Evolutionary conservation across 2,329 filamentous ascomycete species (phyloP).

Genomic region (Aotearoamyces nothofagi): DNA sequence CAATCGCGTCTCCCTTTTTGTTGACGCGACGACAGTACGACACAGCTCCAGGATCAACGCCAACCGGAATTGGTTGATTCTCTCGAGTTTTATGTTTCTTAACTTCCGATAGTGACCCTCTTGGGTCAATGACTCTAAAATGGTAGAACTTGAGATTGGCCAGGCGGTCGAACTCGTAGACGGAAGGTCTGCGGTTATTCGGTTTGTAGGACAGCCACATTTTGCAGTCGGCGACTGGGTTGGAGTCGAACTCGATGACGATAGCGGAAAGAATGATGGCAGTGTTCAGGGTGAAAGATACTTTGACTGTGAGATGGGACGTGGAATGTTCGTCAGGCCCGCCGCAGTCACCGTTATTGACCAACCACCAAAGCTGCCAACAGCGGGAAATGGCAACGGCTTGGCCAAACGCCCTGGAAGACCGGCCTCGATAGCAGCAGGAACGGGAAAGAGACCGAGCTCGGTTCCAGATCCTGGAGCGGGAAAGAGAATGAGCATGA

Average conservation of each 20-base stretch:
- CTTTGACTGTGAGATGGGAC: conserved; percentile 66
- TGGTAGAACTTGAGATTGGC: conserved; percentile 38
- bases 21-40: too few relatives aligned
- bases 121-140: too few relatives aligned
- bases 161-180: conserved; percentile 54
- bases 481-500: conserved; percentile 51
- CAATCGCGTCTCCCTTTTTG: too few relatives aligned
- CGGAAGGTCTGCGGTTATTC: conserved; percentile 60
- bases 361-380: conserved; percentile 27
- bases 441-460: conserved; percentile 23
- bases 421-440: conserved; percentile 29
- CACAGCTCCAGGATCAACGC: too few relatives aligned
- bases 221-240: conserved; percentile 81
- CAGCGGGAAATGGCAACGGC: conserved; percentile 15
- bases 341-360: conserved; percentile 46
- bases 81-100: too few relatives aligned
- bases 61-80: too few relatives aligned
- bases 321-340: conserved; percentile 74
- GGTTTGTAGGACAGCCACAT: conserved; percentile 64
- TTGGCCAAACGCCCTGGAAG: conserved; percentile 18
- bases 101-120: too few relatives aligned
- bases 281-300: conserved; percentile 78
- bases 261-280: conserved; percentile 85
- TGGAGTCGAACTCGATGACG: conserved; percentile 72
- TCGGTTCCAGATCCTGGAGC: conserved; percentile 35